These are phyloP conservation scores for Ploettnerulaceae sp. DNA, from an alignment of 2,329 filamentous ascomycete species.

Conservation along the genomic window DNA sequence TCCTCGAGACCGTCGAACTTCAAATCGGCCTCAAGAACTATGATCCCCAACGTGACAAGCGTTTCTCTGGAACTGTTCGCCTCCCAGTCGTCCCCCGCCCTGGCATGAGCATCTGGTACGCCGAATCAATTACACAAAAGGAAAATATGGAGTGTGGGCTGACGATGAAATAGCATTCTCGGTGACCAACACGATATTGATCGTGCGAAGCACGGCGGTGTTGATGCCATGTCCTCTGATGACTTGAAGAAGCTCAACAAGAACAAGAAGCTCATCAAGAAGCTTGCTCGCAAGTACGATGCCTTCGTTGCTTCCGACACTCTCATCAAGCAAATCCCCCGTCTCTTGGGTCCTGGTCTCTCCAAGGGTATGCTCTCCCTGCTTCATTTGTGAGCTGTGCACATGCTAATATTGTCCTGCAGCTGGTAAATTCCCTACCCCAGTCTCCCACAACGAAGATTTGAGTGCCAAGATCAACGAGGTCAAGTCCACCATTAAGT, in stretches of 20 bases:
- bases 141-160: constrained; percentile 22
- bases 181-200: constrained; percentile 98
- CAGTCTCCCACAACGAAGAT: constrained; percentile 95
- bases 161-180: constrained; percentile 57
- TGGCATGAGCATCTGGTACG: constrained; percentile 79
- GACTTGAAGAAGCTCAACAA: constrained; percentile 99
- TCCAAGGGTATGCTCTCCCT: constrained; percentile 69
- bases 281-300: constrained; percentile 99
- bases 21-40: constrained; percentile 98
- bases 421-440: constrained; percentile 99
- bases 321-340: constrained; percentile 99
- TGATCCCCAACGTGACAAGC: constrained; percentile 99
- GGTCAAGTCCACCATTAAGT: constrained; percentile 99
- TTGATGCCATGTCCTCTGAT: constrained; percentile 97
- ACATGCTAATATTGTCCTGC: constrained; percentile 34
- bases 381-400: background rate
- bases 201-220: constrained; percentile 97
- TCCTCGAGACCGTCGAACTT: constrained; percentile 89
- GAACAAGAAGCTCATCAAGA: constrained; percentile 99
- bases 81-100: constrained; percentile 88
- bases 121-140: constrained; percentile 20
- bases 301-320: constrained; percentile 96
- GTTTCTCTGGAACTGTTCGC: constrained; percentile 99
- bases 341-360: constrained; percentile 97
- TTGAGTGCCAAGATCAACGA: constrained; percentile 93